Percentiles rank a stretch among this genome's conserved stretches.
Evolutionary conservation across 208 protist species (phyloP).

Genomic region (Crithidia bombi): DNA sequence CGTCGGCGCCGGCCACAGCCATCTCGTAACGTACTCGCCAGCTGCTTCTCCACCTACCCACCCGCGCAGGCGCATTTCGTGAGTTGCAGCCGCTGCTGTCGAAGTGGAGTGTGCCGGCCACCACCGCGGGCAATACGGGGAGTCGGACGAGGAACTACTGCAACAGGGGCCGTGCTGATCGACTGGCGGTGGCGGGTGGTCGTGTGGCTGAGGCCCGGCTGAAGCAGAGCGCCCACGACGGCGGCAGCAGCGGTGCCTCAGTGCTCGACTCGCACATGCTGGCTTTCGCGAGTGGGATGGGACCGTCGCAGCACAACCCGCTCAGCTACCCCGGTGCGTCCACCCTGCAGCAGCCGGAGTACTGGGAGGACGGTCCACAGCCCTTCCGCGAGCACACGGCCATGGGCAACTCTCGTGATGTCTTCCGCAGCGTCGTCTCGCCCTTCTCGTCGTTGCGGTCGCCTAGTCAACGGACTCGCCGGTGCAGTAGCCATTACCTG

Average conservation of each 20-base stretch:
- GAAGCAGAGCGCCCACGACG: conserved; percentile 16
- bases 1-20: conserved; percentile 18
- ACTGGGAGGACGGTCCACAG: neutral
- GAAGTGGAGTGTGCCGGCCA: conserved; percentile 33
- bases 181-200: conserved; percentile 33
- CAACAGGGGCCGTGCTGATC: conserved; percentile 34
- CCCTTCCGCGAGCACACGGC: neutral
- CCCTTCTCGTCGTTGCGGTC: neutral
- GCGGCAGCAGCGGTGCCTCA: neutral
- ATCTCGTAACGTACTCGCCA: conserved; percentile 37
- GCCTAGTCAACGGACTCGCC: neutral
- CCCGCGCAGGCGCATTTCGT: conserved; percentile 30
- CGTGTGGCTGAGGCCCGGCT: conserved; percentile 11
- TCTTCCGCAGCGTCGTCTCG: neutral
- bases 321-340: neutral
- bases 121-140: conserved; percentile 16
- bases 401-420: neutral
- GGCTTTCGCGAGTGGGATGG: neutral
- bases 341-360: neutral
- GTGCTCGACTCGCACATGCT: neutral
- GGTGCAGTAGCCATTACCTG: neutral
- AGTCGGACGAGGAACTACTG: conserved; percentile 35
- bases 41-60: conserved; percentile 49
- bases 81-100: conserved; percentile 48
- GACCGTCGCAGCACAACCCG: neutral